Base-by-base conservation (phyloP, 2,329 filamentous ascomycete species). In the Trichoderma sp. region DNA sequence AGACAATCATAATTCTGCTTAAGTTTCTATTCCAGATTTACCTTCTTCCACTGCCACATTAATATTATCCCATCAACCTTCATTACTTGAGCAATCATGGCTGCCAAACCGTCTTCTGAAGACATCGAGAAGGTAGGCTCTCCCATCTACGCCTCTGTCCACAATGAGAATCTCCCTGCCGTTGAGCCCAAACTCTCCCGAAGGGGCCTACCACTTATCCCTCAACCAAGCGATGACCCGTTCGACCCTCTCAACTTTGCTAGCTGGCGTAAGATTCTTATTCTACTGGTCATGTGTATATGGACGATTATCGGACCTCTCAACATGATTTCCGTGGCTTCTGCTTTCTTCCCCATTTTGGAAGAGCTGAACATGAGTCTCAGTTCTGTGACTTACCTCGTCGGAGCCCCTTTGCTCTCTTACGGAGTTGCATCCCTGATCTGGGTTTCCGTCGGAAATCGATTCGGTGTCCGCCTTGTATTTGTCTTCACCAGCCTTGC, bases 381-480 rank as follows among this genome's bases (percentile, higher is more conserved):
- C 27, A 61, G 34, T n/a, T 61, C 58, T 7, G 58, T 61, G 17
- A 61, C 58, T 13, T 61, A 61, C 27, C 58, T 61, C 1, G 58
- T 61, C 12, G 58, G 58, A 50, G 58, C 58, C 22, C 58, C 58
- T 32, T 50, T 61, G n/a, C 42, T 61, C 5, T 32, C 58, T 19
- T 61, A 61, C 27, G 58, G 58, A 48, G 58, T 61, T 19, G 58
- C 58, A 19, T 61, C 58, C n/a, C 42, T 61, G n/a, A 61, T 61
- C 39, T 61, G 58, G 58, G 58, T 61, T 50, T 27, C 58, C 8
- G 25, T 50, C 10, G 58, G 58, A 34, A 61, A 61, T 35, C 25
- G 58, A 4, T 61, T 35, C 10, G 58, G 58, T 9, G 58, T 61
- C 17, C 58, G 58, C 27, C 37, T 61, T 22, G 58, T 61, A 4